phyloP scores from a whole-genome alignment of 164 flowering plant genomes.

The Vitis riparia region DNA sequence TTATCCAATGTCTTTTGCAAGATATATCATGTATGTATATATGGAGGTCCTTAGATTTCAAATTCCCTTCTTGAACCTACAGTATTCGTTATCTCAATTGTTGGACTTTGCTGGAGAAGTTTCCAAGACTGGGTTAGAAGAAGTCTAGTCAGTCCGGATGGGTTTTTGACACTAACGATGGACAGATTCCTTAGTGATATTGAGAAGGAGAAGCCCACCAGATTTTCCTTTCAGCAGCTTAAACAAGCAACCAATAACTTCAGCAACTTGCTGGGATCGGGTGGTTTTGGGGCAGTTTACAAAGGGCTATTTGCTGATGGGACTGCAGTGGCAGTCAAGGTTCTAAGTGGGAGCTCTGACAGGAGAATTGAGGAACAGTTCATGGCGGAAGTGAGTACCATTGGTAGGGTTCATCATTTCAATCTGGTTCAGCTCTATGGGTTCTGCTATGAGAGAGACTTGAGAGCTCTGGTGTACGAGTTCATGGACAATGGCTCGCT shows the following conservation, averaged over 20 bases:
- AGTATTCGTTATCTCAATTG: too few relatives aligned
- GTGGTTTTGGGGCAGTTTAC: slow-evolving; percentile 14
- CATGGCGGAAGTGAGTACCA: slow-evolving; percentile 10
- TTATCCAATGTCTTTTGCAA: too few relatives aligned
- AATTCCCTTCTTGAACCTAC: too few relatives aligned
- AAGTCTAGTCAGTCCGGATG: too few relatives aligned
- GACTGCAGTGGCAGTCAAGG: slow-evolving; percentile 9
- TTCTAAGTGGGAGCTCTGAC: background rate
- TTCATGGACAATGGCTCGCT: slow-evolving; percentile 28
- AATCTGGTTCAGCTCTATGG: slow-evolving; percentile 22
- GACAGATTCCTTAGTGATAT: slow-evolving; percentile 6
- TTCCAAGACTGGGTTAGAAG: too few relatives aligned
- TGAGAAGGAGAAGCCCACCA: slow-evolving; percentile 6
- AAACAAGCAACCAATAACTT: slow-evolving; percentile 3
- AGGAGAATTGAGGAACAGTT: slow-evolving; percentile 7
- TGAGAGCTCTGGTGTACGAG: too few relatives aligned
- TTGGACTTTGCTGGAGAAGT: too few relatives aligned
- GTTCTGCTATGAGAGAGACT: too few relatives aligned
- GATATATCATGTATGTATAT: too few relatives aligned
- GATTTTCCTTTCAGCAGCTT: slow-evolving; percentile 12
- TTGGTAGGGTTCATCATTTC: slow-evolving; percentile 28
- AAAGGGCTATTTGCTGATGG: slow-evolving; percentile 1
- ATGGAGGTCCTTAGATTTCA: too few relatives aligned
- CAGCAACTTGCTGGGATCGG: slow-evolving; percentile 4
- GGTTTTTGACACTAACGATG: slow-evolving; percentile 5